Evolutionary conservation across 2,329 filamentous ascomycete genomes (phyloP), one percentile per base, ranked within the genome.

Genomic region (Alternaria metachromatica): DNA sequence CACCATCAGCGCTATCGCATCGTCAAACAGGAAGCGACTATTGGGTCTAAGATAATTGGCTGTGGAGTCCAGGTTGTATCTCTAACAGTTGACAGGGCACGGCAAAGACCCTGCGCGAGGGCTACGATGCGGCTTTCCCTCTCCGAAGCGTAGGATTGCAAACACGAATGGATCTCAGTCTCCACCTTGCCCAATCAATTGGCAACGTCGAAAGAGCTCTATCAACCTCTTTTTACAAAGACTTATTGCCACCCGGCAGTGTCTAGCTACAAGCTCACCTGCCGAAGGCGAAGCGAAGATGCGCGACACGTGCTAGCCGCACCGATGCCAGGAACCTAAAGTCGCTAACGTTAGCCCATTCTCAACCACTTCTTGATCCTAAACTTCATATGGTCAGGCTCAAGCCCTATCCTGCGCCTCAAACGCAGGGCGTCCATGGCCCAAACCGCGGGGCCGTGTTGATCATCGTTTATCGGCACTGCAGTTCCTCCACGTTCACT

Each of bases 381-480:
- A 43, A 10, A 18, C 28, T 28, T 50, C 18, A n/a, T 60, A 30
- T 59, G 53, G 48, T 28, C 48, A 59, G 56, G 28, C 26, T 46
- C 25, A 37, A 50, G 30, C 45, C 50, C 61, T 60, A 43, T 13
- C 37, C 33, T 41, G 30, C 28, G 55, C 66, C 61, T 64, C 48
- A 66, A 64, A 64, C 56, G 30, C 43, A 62, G 50, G 53, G 60
- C 48, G 58, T 44, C 57, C 54, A 43, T 60, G 55, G 18, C 26
- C 48, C 54, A 62, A 55, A 51, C 54, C 54, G 50, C 53, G 58
- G 64, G 41, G 53, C 51, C 55, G 49, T 46, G 59, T 25, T 62
- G 54, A 67, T 72, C 66, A 58, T 72, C 63, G 61, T 56, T 45
- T 65, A 60, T 54, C 63, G 49, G 55, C 37, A 55, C 28, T 55